Percentiles rank a stretch among this genome's conserved stretches.
Conservation (phyloP, 2,329 filamentous ascomycete genomes). For the Aureobasidium mangrovei region DNA sequence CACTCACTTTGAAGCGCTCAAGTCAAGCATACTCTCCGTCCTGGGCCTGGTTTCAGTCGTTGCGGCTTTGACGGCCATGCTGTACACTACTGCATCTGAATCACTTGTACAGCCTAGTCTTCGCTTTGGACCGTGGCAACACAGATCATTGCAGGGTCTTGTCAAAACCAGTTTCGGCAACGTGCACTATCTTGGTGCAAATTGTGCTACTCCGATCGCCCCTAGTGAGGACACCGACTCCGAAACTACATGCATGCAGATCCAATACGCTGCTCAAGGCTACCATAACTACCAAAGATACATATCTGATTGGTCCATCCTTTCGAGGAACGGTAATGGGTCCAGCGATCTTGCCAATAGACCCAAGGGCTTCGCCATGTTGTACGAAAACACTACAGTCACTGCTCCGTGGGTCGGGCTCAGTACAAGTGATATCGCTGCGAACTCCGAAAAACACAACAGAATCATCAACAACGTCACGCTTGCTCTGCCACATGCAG, state of each 20-base stretch:
- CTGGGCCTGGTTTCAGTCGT: conserved; percentile 57
- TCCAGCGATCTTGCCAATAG: conserved; percentile 39
- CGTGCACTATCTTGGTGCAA: conserved; percentile 42
- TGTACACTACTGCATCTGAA: conserved; percentile 71
- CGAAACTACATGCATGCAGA: conserved; percentile 54
- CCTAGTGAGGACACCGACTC: conserved; percentile 21
- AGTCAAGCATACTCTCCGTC: conserved; percentile 54
- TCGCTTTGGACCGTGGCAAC: conserved; percentile 47
- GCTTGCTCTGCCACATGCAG: conserved; percentile 66
- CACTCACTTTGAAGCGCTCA: conserved; percentile 57
- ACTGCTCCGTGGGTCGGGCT: conserved; percentile 60
- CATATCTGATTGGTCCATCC: conserved; percentile 45
- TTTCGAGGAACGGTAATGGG: conserved; percentile 37
- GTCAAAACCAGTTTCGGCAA: conserved; percentile 59
- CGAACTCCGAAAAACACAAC: conserved; percentile 44
- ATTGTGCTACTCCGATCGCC: conserved; percentile 55
- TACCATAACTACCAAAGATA: conserved; percentile 63
- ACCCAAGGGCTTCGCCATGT: conserved; percentile 52
- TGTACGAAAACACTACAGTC: conserved; percentile 67
- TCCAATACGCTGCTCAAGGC: conserved; percentile 59
- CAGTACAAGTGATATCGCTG: conserved; percentile 39
- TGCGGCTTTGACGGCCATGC: conserved; percentile 56
- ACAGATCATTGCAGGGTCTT: conserved; percentile 43
- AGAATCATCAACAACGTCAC: conserved; percentile 67
- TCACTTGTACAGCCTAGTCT: conserved; percentile 67